phyloP scores from a whole-genome alignment of 177 flowering plant genomes.

The Vitis hybrid region DNA sequence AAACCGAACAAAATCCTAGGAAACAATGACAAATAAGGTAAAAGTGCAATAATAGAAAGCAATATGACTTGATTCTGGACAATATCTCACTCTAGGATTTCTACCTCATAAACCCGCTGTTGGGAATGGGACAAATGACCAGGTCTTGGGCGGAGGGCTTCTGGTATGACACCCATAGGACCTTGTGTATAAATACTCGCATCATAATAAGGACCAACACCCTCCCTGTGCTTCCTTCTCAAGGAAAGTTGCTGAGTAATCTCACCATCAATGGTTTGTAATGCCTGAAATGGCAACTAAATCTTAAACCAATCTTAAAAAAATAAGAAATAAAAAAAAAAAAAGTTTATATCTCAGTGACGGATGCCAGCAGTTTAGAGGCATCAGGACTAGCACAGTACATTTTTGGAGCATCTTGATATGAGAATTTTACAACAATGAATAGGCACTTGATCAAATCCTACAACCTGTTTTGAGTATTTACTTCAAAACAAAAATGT shows the following conservation, averaged over 20 bases:
- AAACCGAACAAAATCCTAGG: constrained; percentile 86
- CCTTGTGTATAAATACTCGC: constrained; percentile 68
- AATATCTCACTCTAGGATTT: background rate
- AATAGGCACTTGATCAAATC: too few relatives aligned
- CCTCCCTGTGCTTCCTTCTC: constrained; percentile 86
- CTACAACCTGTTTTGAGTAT: too few relatives aligned
- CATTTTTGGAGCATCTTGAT: too few relatives aligned
- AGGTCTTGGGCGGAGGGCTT: constrained; percentile 91
- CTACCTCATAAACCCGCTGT: constrained; percentile 97
- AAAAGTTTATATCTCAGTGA: too few relatives aligned
- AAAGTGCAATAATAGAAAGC: background rate
- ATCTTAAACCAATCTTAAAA: too few relatives aligned
- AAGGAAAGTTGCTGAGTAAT: constrained; percentile 69
- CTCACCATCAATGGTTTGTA: constrained; percentile 88
- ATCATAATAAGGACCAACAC: constrained; percentile 67
- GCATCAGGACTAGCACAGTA: too few relatives aligned
- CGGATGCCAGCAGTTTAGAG: too few relatives aligned
- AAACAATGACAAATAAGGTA: background rate
- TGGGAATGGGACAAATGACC: constrained; percentile 83
- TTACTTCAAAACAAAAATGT: too few relatives aligned
- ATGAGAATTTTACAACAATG: too few relatives aligned
- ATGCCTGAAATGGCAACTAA: constrained; percentile 44
- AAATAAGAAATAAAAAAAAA: too few relatives aligned
- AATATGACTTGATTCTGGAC: background rate
- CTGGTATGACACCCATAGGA: constrained; percentile 73